Percentiles rank a stretch among this genome's conserved stretches.
Conservation (phyloP, 352 stramenopile genomes). For the Phytophthora hibernalis region DNA sequence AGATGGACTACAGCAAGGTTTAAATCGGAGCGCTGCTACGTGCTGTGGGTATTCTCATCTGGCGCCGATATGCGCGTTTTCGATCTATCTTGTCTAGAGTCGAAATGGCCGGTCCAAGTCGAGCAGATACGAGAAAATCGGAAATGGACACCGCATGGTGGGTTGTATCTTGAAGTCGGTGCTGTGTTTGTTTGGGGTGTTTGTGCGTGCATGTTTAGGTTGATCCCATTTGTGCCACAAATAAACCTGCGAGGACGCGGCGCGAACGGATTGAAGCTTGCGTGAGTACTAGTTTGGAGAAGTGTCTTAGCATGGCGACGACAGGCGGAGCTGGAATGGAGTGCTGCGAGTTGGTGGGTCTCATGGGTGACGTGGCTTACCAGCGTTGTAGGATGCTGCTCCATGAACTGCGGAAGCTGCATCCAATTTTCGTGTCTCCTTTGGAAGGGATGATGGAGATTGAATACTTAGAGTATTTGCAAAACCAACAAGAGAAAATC, state of each 20-base stretch:
- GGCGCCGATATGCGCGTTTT: constrained; percentile 9
- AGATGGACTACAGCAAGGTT: constrained; percentile 99
- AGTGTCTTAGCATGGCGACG: constrained; percentile 20
- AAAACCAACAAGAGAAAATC: constrained; percentile 41
- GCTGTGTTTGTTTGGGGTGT: not conserved
- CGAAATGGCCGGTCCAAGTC: constrained; percentile 15
- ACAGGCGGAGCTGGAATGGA: constrained; percentile 23
- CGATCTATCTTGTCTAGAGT: constrained; percentile 7
- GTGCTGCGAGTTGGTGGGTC: constrained; percentile 66
- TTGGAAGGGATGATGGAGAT: constrained; percentile 56
- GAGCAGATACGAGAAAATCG: constrained; percentile 30
- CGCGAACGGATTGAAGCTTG: constrained; percentile 7
- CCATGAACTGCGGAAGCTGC: constrained; percentile 59
- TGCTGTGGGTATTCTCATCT: constrained; percentile 1
- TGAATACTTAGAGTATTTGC: constrained; percentile 61
- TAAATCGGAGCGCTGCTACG: constrained; percentile 60
- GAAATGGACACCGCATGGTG: constrained; percentile 34
- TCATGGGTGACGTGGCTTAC: constrained; percentile 63
- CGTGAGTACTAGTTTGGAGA: not conserved
- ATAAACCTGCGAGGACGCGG: constrained; percentile 12
- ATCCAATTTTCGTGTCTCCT: constrained; percentile 59
- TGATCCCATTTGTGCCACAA: constrained; percentile 5
- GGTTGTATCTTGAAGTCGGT: constrained; percentile 31
- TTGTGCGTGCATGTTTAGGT: not conserved
- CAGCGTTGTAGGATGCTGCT: constrained; percentile 70